phyloP scores from a whole-genome alignment of 75 land plant genomes.

The Picea glauca region DNA sequence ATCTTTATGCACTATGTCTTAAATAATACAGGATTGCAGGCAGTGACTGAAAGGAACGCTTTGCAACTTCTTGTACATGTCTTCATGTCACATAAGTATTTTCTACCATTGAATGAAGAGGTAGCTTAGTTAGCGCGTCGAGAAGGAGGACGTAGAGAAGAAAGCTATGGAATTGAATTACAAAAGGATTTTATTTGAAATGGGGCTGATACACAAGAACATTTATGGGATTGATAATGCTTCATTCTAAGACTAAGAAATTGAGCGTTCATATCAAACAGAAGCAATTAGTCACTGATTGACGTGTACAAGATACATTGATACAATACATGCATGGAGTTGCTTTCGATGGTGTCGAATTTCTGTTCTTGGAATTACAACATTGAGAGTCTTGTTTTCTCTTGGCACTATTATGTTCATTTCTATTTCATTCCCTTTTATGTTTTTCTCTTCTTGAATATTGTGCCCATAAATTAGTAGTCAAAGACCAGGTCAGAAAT shows the following conservation, averaged over 20 bases:
- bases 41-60: constrained; percentile 59
- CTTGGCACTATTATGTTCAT: no score
- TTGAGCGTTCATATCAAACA: no score
- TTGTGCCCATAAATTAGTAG: no score
- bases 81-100: constrained; percentile 59
- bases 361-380: not conserved
- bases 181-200: not conserved
- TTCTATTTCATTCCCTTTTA: no score
- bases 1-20: constrained; percentile 80
- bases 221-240: not conserved
- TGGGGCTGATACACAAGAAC: not conserved
- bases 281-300: no score
- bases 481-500: no score
- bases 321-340: not conserved
- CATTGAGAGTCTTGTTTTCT: not conserved
- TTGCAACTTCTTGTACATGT: constrained; percentile 55
- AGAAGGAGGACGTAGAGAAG: not conserved
- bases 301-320: no score
- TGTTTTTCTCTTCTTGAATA: no score
- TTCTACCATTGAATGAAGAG: constrained; percentile 77
- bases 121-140: constrained; percentile 46
- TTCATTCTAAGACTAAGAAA: no score
- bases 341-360: not conserved
- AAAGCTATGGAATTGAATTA: not conserved
- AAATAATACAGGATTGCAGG: constrained; percentile 64